Evolutionary conservation across 164 flowering plant species (phyloP).

Genomic region (Macadamia integrifolia): DNA sequence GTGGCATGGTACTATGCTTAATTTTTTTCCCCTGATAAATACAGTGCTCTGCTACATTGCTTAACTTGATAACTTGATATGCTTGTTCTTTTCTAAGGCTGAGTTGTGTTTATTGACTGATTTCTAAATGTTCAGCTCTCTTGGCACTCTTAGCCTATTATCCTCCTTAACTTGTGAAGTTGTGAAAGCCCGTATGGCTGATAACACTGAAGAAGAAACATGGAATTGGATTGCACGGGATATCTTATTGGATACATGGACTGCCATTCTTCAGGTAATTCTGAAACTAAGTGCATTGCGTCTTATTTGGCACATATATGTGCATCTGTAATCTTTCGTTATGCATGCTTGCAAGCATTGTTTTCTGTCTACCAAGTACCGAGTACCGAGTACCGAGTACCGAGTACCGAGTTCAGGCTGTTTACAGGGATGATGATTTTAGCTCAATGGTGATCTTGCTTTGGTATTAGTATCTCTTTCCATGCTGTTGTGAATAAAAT

Average conservation of each 20-base stretch:
- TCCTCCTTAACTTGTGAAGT: conserved; percentile 81
- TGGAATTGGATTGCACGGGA: conserved; percentile 95
- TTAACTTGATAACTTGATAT: not conserved
- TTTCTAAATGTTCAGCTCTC: conserved; percentile 47
- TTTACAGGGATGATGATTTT: not conserved
- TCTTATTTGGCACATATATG: not conserved
- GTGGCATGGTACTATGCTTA: conserved; percentile 8
- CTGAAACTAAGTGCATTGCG: not conserved
- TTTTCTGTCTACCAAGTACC: not conserved
- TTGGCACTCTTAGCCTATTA: conserved; percentile 74
- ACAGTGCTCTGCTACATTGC: not conserved
- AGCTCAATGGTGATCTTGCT: not conserved
- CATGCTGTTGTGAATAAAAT: not conserved
- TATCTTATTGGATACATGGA: conserved; percentile 90
- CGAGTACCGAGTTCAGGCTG: not conserved
- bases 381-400: not conserved
- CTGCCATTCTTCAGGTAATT: conserved; percentile 62
- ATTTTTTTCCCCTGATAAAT: not conserved
- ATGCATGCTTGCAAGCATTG: not conserved
- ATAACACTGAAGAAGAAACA: conserved; percentile 65
- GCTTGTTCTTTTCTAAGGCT: too few species aligned
- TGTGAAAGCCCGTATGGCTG: conserved; percentile 47
- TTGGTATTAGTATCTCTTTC: not conserved
- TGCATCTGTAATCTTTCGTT: not conserved
- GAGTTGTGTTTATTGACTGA: not conserved